Evolutionary conservation across 176 grass and related monocot species (phyloP).

Genomic region (Oryza punctata): DNA sequence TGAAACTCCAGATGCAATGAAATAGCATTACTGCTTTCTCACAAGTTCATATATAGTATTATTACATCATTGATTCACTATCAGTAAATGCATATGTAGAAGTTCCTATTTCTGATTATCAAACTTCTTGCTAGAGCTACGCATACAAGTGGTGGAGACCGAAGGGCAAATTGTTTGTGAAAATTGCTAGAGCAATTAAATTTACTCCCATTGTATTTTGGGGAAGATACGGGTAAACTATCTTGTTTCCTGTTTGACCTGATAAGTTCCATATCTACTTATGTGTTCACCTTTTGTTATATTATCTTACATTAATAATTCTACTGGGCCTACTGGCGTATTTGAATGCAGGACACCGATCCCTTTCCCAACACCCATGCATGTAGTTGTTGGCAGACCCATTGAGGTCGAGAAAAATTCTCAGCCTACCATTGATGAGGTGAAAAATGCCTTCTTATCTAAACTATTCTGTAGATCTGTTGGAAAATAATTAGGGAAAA

Average conservation of each 20-base stretch:
- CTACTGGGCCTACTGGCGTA: not conserved
- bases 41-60: not conserved
- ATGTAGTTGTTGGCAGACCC: constrained; percentile 84
- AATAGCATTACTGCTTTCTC: not conserved
- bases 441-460: constrained; percentile 17
- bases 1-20: not conserved
- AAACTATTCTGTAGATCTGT: not conserved
- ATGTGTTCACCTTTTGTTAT: not conserved
- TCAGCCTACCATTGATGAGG: constrained; percentile 80
- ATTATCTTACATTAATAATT: not conserved
- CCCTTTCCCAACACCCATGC: constrained; percentile 70
- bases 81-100: not conserved
- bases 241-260: not conserved
- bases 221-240: constrained; percentile 83
- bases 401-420: constrained; percentile 69
- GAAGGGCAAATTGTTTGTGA: constrained; percentile 75
- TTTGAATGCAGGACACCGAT: constrained; percentile 70
- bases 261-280: constrained; percentile 14
- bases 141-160: constrained; percentile 81
- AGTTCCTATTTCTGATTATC: not conserved
- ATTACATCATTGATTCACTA: not conserved
- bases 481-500: not conserved
- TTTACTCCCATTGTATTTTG: constrained; percentile 92
- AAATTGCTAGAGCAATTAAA: constrained; percentile 82
- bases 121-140: constrained; percentile 39